Base-by-base conservation (phyloP, 352 stramenopile species). In the Globisporangium cystogenes region DNA sequence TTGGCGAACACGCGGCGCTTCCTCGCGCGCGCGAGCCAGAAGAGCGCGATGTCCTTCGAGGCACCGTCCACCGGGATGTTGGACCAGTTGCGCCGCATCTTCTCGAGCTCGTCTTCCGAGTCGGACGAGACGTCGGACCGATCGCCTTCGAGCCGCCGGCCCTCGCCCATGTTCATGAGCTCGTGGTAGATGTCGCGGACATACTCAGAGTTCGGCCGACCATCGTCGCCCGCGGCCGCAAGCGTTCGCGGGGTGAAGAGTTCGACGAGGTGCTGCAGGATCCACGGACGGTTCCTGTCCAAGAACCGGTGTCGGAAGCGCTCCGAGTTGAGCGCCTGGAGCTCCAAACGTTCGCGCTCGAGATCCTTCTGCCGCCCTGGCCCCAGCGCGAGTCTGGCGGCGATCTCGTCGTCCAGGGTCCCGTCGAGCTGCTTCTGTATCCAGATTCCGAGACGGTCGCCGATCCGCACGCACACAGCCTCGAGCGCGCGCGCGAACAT, bases 291-390 rank as follows among this genome's bases (percentile, higher is more conserved):
- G 68, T 99, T 99, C 44, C 94, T 87, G 44, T 99, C 94, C 35
- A 99, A 76, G 63, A 99, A 99, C 14, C 96, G 83, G 57, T 98
- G 93, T 12, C 95, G 80, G 67, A 99, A 99, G 15, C 89, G 72
- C 64, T 98, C 95, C 60, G 87, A 98, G 70, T 99, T 99, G 58
- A 99, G 79, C 20, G 93, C 95, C 48, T 97, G 82, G 16, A 98
- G 73, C 63, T 99, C 96, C 40, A 98, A 75, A 7, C 95, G 77
- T 64, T 99, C 96, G 52, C 91, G 79, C 73, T 99, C 96, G 15
- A 98, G 70, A 55, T 98, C 95, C 64, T 85, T 87, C 70, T 98
- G 93, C 21, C 93, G 70, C 26, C 95, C 95, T 47, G 96, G 91
- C 29, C 93, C 95, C 7, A 99, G 70, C 7, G 92, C 89, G 39